Evolutionary conservation across 2,329 filamentous ascomycete genomes (phyloP).

Genomic region (Aaosphaeria pasadenensis): DNA sequence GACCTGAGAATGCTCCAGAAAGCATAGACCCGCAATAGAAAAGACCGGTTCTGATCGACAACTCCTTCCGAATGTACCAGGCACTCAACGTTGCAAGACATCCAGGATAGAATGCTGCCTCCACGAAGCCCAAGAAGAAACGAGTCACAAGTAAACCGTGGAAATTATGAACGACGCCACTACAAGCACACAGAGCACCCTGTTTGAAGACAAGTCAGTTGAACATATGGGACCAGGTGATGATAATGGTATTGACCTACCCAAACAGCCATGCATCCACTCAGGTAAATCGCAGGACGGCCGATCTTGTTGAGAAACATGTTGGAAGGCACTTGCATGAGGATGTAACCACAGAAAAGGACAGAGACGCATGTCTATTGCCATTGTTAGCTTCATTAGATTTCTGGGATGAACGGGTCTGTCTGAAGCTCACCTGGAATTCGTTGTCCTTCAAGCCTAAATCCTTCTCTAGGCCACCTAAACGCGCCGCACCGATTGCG

Average conservation of each 20-base stretch:
- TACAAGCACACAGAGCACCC: slow-evolving; percentile 2
- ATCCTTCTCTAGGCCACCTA: neutral
- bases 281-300: slow-evolving; percentile 49
- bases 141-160: slow-evolving; percentile 5
- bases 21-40: slow-evolving; percentile 42
- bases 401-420: too few species aligned
- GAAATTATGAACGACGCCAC: slow-evolving; percentile 3
- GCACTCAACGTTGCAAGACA: slow-evolving; percentile 11
- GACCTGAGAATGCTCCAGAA: slow-evolving; percentile 51
- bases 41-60: slow-evolving; percentile 56
- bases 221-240: neutral
- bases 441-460: neutral
- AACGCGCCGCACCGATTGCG: neutral
- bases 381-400: too few species aligned
- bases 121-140: slow-evolving; percentile 10
- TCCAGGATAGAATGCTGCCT: slow-evolving; percentile 6
- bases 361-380: neutral
- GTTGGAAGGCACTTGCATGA: slow-evolving; percentile 61
- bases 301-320: slow-evolving; percentile 50
- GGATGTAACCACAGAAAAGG: slow-evolving; percentile 43
- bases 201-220: neutral
- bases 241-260: neutral
- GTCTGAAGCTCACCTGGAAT: neutral
- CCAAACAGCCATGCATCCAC: neutral
- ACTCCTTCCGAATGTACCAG: slow-evolving; percentile 54